A percentile compares a stretch with the other conserved stretches of the same genome.
phyloP scores from a whole-genome alignment of 208 protist genomes.

The Eutreptiella sp. region DNA sequence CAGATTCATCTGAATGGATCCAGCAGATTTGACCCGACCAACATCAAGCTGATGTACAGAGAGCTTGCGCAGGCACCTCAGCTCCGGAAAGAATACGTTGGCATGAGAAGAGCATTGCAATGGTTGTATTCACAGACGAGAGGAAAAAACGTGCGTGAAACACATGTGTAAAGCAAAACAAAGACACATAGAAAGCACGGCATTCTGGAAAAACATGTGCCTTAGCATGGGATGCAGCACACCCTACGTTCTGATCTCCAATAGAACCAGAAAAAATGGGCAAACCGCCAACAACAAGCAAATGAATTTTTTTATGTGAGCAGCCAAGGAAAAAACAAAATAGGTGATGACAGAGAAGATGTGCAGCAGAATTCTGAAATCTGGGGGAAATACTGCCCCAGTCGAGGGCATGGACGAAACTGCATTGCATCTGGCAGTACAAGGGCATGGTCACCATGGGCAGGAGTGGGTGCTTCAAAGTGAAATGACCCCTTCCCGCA shows the following conservation, averaged over 20 bases:
- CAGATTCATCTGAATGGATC: no score
- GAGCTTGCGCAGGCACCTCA: no score
- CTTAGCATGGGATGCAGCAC: neutral
- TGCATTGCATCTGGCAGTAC: no score
- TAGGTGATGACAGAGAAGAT: neutral
- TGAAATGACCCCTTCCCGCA: no score
- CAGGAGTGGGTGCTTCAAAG: no score
- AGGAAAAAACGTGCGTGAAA: neutral
- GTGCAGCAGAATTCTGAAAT: neutral
- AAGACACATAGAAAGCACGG: neutral
- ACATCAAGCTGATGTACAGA: no score
- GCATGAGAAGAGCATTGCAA: no score
- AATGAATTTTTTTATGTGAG: constrained; percentile 1
- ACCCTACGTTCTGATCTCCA: neutral
- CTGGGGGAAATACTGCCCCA: neutral
- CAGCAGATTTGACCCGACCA: no score
- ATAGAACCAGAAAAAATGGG: neutral
- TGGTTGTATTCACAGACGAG: no score
- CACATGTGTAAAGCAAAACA: neutral
- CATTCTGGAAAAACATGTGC: neutral
- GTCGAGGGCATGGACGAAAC: no score
- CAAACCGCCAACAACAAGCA: neutral
- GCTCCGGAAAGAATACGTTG: no score
- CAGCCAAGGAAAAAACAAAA: neutral
- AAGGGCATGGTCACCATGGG: no score